These are phyloP conservation scores for Geosmithia flava DNA, from an alignment of 2,329 filamentous ascomycete species.

Conservation along the genomic window DNA sequence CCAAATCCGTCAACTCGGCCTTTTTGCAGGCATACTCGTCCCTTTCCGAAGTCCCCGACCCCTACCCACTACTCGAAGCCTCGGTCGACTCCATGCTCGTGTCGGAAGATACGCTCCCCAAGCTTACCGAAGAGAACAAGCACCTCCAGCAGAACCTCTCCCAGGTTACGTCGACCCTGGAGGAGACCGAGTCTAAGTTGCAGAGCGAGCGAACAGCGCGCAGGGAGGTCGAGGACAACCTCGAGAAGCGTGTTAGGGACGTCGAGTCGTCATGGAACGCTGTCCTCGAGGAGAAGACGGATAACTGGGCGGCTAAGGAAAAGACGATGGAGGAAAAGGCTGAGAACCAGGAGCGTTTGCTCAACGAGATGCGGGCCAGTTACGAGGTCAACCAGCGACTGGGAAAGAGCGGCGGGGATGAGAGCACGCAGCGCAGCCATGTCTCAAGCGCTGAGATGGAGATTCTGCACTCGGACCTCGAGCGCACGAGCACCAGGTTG, in stretches of 20 bases:
- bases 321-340: constrained; percentile 83
- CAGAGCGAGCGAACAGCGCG: constrained; percentile 64
- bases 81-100: constrained; percentile 89
- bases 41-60: constrained; percentile 89
- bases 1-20: constrained; percentile 83
- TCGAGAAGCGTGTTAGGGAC: constrained; percentile 75
- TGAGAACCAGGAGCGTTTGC: constrained; percentile 80
- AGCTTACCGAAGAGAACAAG: constrained; percentile 77
- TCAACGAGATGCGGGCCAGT: constrained; percentile 92
- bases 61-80: constrained; percentile 90
- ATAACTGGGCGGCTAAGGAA: constrained; percentile 95
- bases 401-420: constrained; percentile 57
- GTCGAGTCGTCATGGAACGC: constrained; percentile 83
- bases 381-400: constrained; percentile 93
- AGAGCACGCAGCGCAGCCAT: constrained; percentile 43
- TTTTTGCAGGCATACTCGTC: constrained; percentile 91
- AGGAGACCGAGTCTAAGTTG: constrained; percentile 70
- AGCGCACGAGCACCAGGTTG: constrained; percentile 74
- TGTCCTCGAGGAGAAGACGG: constrained; percentile 83
- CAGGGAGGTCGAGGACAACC: constrained; percentile 61
- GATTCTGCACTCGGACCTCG: constrained; percentile 82
- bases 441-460: constrained; percentile 85
- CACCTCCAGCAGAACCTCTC: constrained; percentile 71
- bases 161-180: constrained; percentile 66
- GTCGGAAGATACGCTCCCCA: constrained; percentile 85